Evolutionary conservation across 1,139 yeast genomes (phyloP), one percentile per base, ranked within the genome.

Genomic region (Sugiyamaella xylanicola): DNA sequence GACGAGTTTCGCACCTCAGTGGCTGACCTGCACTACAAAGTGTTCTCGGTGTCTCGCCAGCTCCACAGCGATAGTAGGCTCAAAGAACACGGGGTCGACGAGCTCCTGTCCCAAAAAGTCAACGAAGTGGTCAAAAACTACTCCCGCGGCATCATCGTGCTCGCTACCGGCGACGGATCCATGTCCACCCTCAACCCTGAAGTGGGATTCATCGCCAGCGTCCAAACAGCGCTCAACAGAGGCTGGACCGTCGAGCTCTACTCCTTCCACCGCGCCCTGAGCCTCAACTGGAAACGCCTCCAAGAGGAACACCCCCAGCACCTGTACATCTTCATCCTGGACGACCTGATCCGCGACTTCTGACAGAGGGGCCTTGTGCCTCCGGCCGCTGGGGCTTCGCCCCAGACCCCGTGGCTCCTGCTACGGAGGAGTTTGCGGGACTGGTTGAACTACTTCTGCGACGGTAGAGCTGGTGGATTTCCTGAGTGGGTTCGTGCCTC

Each of bases 121-220:
- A 40, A 43, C 25, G 62, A 56, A 48, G 39, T 39, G 9, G 20
- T 39, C 11, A 35, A 22, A 15, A 43, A 47, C 35, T 22, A 39
- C 22, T 7, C 21, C n/a, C 35, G 29, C 20, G 62, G 62, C 3
- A 56, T 58, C 3, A 51, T 64, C 9, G 64, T 59, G 0, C 56
- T 64, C 32, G 65, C 64, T 4, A 63, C 67, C 1, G 67, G 67
- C 0, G 67, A 64, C 53, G 67, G 67, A 4, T 60, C 62, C 41
- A 61, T 64, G n/a, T 50, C 62, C 3, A 46, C 53, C 4, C 35
- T 57, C 19, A 54, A 59, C 32, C 42, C 35, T 0, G 51, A 48
- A 2, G 40, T 56, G 9, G 64, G 66, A 8, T 64, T 64, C 48
- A 55, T 48, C 19, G 42, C 54, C 11, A 56, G 59, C 11, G 56